phyloP scores from a whole-genome alignment of 2,329 filamentous ascomycete genomes.

The Xylariomycetidae sp. region DNA sequence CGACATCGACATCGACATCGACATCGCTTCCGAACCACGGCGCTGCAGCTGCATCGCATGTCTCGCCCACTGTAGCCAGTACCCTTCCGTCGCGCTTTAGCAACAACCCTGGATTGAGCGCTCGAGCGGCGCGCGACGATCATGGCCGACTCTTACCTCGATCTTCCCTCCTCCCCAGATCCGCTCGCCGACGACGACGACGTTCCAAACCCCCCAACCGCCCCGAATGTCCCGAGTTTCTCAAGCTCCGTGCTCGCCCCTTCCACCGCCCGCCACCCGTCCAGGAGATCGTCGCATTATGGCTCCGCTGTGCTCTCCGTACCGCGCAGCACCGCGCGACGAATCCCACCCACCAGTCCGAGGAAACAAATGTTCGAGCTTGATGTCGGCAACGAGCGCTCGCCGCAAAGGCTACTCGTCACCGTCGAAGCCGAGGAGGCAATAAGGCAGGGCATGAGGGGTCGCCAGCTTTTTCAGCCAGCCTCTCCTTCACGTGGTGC shows the following conservation, averaged over 20 bases:
- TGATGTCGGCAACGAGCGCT: slow-evolving; percentile 43
- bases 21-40: no score
- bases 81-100: no score
- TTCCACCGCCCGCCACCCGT: slow-evolving; percentile 22
- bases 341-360: slow-evolving; percentile 35
- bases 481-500: slow-evolving; percentile 36
- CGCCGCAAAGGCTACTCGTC: slow-evolving; percentile 47
- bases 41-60: no score
- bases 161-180: slow-evolving; percentile 29
- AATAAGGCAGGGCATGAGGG: slow-evolving; percentile 24
- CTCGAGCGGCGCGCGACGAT: no score
- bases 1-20: no score
- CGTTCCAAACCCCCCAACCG: no score
- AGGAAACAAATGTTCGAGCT: slow-evolving; percentile 53
- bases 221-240: slow-evolving; percentile 22
- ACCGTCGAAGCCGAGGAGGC: slow-evolving; percentile 44
- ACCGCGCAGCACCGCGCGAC: slow-evolving; percentile 39
- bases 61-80: no score
- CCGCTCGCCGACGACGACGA: slow-evolving; percentile 25
- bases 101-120: no score
- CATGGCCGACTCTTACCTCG: slow-evolving; percentile 21
- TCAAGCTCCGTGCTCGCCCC: slow-evolving; percentile 18
- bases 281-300: no score
- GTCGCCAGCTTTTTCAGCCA: slow-evolving; percentile 28
- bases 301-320: no score